phyloP scores from a whole-genome alignment of 441 rosid species.

The Erysimum pusillum region DNA sequence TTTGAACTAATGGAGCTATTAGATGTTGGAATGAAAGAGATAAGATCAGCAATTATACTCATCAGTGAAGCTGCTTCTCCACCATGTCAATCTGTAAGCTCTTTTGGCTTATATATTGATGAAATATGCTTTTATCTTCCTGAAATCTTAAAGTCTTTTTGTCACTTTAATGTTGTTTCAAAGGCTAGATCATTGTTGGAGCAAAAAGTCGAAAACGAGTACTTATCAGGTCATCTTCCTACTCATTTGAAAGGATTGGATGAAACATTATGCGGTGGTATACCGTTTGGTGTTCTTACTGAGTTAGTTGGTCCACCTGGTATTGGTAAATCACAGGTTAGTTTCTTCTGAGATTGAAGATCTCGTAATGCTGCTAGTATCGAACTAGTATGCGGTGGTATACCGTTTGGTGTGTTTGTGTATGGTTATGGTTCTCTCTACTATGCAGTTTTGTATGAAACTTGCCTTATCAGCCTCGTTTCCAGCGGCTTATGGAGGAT shows the following conservation, averaged over 20 bases:
- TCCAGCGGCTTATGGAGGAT: conserved; percentile 74
- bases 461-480: conserved; percentile 78
- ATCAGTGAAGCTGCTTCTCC: conserved; percentile 78
- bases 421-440: background rate
- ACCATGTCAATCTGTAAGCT: conserved; percentile 70
- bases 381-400: too few relatives aligned
- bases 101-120: background rate
- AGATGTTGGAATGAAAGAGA: conserved; percentile 68
- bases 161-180: background rate
- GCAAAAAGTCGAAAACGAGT: conserved; percentile 57
- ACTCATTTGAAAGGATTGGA: conserved; percentile 82
- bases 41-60: conserved; percentile 60
- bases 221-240: conserved; percentile 74
- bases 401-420: conserved; percentile 20
- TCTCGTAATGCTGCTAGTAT: background rate
- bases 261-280: conserved; percentile 78
- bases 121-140: background rate
- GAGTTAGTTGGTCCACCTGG: conserved; percentile 94
- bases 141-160: background rate
- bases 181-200: conserved; percentile 71
- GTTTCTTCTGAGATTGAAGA: background rate
- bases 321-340: conserved; percentile 92
- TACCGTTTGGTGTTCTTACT: conserved; percentile 88
- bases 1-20: conserved; percentile 81
- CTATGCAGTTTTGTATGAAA: conserved; percentile 81